Evolutionary conservation across 73 alveolate species (phyloP).

Genomic region (Stentor coeruleus): DNA sequence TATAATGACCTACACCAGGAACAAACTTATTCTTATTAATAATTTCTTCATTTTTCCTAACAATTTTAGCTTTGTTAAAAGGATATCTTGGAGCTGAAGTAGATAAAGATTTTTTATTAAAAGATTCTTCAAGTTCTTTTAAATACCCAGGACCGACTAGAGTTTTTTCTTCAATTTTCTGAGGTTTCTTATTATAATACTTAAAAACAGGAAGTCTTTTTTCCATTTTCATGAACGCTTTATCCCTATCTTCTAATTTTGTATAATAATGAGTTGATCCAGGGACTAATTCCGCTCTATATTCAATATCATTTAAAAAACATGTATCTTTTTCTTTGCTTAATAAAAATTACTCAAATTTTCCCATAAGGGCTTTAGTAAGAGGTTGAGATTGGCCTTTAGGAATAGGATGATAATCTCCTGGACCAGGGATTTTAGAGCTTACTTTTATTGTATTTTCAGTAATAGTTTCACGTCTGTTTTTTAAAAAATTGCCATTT

Average conservation of each 20-base stretch:
- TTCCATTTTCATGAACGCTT: constrained; percentile 9
- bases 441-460: constrained; percentile 3
- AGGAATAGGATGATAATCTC: neutral
- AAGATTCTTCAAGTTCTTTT: neutral
- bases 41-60: neutral
- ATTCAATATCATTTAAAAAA: neutral
- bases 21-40: neutral
- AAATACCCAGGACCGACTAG: constrained; percentile 23
- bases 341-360: neutral
- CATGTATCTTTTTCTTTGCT: neutral
- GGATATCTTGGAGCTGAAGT: neutral
- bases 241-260: constrained; percentile 18
- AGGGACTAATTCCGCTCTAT: constrained; percentile 8
- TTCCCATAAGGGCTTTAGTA: neutral
- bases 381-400: constrained; percentile 8
- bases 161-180: constrained; percentile 1
- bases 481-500: neutral
- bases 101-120: neutral
- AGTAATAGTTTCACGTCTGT: neutral
- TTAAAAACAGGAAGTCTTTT: neutral
- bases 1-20: constrained; percentile 12
- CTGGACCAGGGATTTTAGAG: constrained; percentile 20
- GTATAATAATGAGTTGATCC: neutral
- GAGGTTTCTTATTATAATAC: neutral
- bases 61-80: neutral